Conservation (phyloP, 1,284 basidiomycete species). For the Heterobasidion irregulare region DNA sequence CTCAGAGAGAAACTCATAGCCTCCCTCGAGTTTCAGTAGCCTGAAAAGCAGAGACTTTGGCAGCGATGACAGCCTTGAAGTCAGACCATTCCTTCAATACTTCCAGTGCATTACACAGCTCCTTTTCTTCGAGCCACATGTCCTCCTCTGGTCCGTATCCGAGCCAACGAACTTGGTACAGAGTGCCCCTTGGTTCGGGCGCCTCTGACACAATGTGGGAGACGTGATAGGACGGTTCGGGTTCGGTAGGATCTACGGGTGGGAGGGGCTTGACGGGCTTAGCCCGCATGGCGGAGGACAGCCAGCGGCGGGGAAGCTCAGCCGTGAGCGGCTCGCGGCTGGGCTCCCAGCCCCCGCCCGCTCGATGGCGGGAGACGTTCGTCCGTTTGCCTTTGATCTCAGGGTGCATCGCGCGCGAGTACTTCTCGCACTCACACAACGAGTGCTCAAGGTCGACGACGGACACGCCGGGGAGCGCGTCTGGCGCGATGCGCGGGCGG, state of each 20-base stretch:
- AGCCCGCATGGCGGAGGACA: conserved; percentile 1
- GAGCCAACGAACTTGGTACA: conserved; percentile 37
- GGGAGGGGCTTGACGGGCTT: conserved; percentile 11
- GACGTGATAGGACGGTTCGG: conserved; percentile 21
- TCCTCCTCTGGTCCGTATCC: conserved; percentile 39
- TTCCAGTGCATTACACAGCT: conserved; percentile 23
- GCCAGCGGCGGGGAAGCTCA: conserved; percentile 24
- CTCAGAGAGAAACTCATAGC: neutral
- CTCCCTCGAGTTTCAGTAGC: neutral
- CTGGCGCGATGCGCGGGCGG: conserved; percentile 19
- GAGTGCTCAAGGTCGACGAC: conserved; percentile 38
- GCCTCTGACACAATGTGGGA: conserved; percentile 27
- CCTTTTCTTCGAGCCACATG: conserved; percentile 30
- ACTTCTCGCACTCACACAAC: conserved; percentile 37
- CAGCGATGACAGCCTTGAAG: conserved; percentile 11
- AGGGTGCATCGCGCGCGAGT: conserved; percentile 25
- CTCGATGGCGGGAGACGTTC: conserved; percentile 8
- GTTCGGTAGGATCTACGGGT: conserved; percentile 10
- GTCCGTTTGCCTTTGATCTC: conserved; percentile 18
- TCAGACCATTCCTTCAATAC: conserved; percentile 21
- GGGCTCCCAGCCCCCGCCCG: conserved; percentile 1
- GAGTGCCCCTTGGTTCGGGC: conserved; percentile 5
- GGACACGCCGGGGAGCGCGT: conserved; percentile 16
- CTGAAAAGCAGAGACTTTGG: neutral
- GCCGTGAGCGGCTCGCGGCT: conserved; percentile 17